Evolutionary conservation across 371 early-diverging fungal species (phyloP), one percentile per base, ranked within the genome.

Genomic region (Syncephalastrum monosporum): DNA sequence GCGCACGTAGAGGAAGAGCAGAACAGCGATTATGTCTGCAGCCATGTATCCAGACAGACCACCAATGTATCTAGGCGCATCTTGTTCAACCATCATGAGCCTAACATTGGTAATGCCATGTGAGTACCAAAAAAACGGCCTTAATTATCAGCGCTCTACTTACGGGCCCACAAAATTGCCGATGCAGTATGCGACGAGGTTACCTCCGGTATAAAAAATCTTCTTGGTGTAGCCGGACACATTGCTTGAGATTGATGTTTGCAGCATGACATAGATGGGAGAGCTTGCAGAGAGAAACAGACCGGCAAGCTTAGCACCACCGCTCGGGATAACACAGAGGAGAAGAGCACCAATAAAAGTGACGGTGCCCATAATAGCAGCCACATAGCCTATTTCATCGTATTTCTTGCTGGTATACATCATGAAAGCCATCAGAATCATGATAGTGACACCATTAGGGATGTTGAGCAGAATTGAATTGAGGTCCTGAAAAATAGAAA

Each of bases 31-130:
- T 0, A 61, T 44, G 53, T 69, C 69, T 12, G 68, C 75, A n/a
- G 47, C 64, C 24, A 69, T 53, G 55, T 63, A 75, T 0, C 56
- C 54, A 29, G 54, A 13, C 29, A 65, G 42, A 47, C 67, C 69
- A 4, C 56, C 33, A 12, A 54, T 56, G 19, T 65, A 69, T 1
- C 48, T 17, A 0, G 65, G 61, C 1, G 55, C 61, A 14, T 65
- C 47, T 12, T 41, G 13, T 10, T 61, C 54, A 25, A 62, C 54
- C 65, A 65, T 53, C 53, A 67, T 49, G 7, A 64, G 55, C 14
- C 38, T 33, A 53, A 44, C 51, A 53, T 23, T 24, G 44, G 38
- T 33, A 2, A 2, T 12, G 8, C 8, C 5, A 10, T 33, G 8
- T 33, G 38, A 41, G 65, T 67, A 16, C 64, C 61, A 33, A 55